Conservation (phyloP, 179 eudicot species). For the Camellia oleifera region DNA sequence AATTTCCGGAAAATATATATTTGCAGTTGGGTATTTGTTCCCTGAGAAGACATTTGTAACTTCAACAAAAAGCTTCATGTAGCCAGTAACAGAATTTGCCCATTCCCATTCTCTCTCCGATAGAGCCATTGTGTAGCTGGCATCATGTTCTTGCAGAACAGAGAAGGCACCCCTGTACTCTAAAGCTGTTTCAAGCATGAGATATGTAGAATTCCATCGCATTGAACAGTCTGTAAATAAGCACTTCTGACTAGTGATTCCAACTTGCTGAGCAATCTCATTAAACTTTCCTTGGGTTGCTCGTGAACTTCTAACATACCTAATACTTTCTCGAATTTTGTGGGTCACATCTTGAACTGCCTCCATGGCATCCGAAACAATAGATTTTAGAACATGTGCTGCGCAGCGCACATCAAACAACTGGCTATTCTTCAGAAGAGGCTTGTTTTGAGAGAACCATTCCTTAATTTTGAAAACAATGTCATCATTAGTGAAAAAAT, state of each 20-base stretch:
- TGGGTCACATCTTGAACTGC: constrained; percentile 48
- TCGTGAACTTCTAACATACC: constrained; percentile 66
- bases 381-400: constrained; percentile 53
- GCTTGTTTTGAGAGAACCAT: constrained; percentile 76
- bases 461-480: constrained; percentile 56
- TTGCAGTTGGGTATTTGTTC: constrained; percentile 62
- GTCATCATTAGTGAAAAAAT: constrained; percentile 56
- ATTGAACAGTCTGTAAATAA: constrained; percentile 56
- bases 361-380: constrained; percentile 67
- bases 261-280: constrained; percentile 70
- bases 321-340: constrained; percentile 71
- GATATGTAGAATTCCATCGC: constrained; percentile 73
- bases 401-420: constrained; percentile 78
- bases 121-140: constrained; percentile 42
- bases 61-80: constrained; percentile 72
- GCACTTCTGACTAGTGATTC: constrained; percentile 49
- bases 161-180: constrained; percentile 66
- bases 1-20: constrained; percentile 74
- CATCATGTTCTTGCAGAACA: constrained; percentile 62
- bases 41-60: constrained; percentile 49
- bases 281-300: constrained; percentile 60
- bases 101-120: constrained; percentile 87
- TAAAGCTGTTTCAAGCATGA: constrained; percentile 83
- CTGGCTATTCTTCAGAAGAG: constrained; percentile 66
- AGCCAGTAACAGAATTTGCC: constrained; percentile 49